phyloP scores from a whole-genome alignment of 768 basidiomycete species.

The Suillus occidentalis region DNA sequence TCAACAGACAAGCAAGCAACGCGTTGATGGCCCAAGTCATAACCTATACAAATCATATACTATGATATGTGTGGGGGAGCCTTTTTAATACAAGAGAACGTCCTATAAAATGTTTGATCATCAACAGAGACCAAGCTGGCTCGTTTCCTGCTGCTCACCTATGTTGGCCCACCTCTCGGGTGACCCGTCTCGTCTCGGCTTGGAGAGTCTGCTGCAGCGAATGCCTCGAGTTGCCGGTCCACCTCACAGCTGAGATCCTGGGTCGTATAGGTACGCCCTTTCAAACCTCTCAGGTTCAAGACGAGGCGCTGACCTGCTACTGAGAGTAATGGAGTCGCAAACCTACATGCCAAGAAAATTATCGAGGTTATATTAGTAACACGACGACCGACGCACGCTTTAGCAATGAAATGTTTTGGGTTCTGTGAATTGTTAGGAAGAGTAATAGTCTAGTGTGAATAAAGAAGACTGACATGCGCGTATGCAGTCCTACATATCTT shows the following conservation, averaged over 20 bases:
- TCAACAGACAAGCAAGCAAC: too few species aligned
- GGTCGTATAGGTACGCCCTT: constrained; percentile 1
- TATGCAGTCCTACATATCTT: constrained; percentile 1
- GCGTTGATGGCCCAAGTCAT: background rate
- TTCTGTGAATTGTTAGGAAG: background rate
- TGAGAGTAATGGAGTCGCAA: constrained; percentile 16
- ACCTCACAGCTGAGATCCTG: constrained; percentile 20
- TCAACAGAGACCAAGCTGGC: background rate
- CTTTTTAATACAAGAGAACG: background rate
- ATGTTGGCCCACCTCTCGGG: background rate
- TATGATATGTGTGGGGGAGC: background rate
- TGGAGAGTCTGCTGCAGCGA: background rate
- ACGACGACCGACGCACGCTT: background rate
- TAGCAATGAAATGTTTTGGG: constrained; percentile 8
- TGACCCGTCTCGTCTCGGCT: background rate
- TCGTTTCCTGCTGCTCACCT: background rate
- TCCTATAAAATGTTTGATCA: background rate
- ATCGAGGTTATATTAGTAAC: background rate
- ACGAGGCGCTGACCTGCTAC: constrained; percentile 25
- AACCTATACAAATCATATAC: background rate
- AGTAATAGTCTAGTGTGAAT: background rate
- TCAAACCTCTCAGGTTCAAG: constrained; percentile 19
- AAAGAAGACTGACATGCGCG: background rate
- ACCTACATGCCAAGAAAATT: constrained; percentile 1
- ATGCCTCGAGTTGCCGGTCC: constrained; percentile 14